Evolutionary conservation across 192 early-diverging fungal species (phyloP), one percentile per base, ranked within the genome.

Genomic region (Geranomyces variabilis): DNA sequence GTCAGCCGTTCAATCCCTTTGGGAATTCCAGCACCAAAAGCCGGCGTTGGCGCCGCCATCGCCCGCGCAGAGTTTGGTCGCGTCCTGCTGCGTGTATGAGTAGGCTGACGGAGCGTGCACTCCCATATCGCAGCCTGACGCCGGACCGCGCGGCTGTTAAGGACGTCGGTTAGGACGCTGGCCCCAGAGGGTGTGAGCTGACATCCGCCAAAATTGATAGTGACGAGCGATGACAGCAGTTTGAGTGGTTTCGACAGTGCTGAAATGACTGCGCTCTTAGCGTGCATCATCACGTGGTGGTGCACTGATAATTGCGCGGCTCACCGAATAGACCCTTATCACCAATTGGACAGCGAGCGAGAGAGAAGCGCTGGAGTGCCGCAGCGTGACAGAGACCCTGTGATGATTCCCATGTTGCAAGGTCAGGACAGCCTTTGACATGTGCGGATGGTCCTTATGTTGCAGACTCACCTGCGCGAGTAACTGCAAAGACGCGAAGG

Each of bases 301-400:
- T 48, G 47, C 13, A n/a, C n/a, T n/a, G n/a, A n/a, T n/a, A n/a
- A n/a, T n/a, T 8, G 24, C 17, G 22, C 28, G 31, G 46, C 33
- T 31, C 58, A 80, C 78, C 48, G 33, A 71, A 73, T 19, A 80
- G 66, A 19, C 78, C 78, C 47, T 73, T 47, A 66, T 80, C 78
- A 34, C 78, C 78, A 26, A 80, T 80, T n/a, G 55, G 46, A 30
- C 74, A 65, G 44, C 78, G 64, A 14, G 78, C 78, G 13, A 80
- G 48, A 3, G 78, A 80, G 13, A 80, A 58, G 30, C 61, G 63
- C 44, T 47, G 45, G 12, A 79, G 28, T 14, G 70, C 53, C 43
- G 30, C 21, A 21, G 59, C 65, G 17, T 71, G 66, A 2, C 58
- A 41, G 15, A 79, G 26, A 14, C 74, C 73, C 47, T 66, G 30